A percentile compares a stretch with the other conserved stretches of the same genome.
Conservation (phyloP, 495 filamentous ascomycete genomes). For the Aspergillus mulundensis region DNA sequence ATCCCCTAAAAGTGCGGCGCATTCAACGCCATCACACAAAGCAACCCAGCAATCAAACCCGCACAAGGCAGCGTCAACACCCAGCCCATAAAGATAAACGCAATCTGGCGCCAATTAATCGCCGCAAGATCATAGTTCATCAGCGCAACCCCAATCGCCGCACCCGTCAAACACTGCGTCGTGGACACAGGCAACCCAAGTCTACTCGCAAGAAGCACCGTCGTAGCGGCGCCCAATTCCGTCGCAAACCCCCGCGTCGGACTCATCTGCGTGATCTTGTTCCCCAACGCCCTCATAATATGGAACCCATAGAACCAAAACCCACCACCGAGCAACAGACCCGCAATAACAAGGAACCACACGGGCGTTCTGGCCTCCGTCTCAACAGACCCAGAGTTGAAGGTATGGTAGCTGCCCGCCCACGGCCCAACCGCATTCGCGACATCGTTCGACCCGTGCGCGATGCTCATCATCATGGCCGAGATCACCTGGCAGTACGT, state of each 20-base stretch:
- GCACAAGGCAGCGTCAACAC: constrained; percentile 39
- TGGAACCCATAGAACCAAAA: constrained; percentile 71
- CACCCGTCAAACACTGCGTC: constrained; percentile 39
- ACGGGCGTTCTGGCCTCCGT: constrained; percentile 52
- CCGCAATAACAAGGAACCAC: constrained; percentile 64
- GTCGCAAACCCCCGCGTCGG: constrained; percentile 65
- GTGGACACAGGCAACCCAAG: constrained; percentile 44
- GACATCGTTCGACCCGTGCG: constrained; percentile 74
- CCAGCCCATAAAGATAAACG: constrained; percentile 35
- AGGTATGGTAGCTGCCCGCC: constrained; percentile 60
- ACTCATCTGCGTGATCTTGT: constrained; percentile 64
- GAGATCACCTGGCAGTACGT: constrained; percentile 67
- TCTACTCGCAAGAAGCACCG: constrained; percentile 61
- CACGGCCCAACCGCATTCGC: constrained; percentile 68
- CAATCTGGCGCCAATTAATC: constrained; percentile 37
- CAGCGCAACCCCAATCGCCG: constrained; percentile 33
- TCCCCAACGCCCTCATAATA: constrained; percentile 66
- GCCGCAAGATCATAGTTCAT: constrained; percentile 38
- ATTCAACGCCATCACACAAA: constrained; percentile 39
- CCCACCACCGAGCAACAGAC: constrained; percentile 53
- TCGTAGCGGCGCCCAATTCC: constrained; percentile 66
- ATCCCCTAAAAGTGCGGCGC: constrained; percentile 28
- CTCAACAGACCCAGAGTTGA: constrained; percentile 36
- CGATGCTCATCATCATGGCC: constrained; percentile 66
- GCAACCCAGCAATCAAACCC: constrained; percentile 30